phyloP scores from a whole-genome alignment of 768 basidiomycete genomes.

The Psilocybe sp. region DNA sequence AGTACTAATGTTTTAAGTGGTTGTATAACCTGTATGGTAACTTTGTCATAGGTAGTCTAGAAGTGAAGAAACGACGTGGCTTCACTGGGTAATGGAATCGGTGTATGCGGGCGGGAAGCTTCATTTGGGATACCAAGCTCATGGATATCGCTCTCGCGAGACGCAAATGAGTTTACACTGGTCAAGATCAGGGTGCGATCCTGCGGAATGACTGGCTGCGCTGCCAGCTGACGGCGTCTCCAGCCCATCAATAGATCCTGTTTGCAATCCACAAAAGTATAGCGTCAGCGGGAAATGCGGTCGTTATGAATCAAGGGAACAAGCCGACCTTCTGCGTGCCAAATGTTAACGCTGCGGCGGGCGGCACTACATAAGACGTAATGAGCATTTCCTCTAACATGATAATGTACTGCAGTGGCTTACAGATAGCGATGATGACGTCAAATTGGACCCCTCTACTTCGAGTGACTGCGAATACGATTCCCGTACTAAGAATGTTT shows the following conservation, averaged over 20 bases:
- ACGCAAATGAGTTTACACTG: constrained; percentile 10
- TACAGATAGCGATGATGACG: constrained; percentile 24
- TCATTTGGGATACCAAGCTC: background rate
- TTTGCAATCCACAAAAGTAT: background rate
- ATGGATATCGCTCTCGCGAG: constrained; percentile 1
- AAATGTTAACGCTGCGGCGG: constrained; percentile 24
- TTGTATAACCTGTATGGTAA: too few relatives aligned
- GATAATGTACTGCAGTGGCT: background rate
- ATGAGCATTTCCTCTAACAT: background rate
- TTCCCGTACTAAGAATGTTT: constrained; percentile 17
- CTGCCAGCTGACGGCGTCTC: constrained; percentile 10
- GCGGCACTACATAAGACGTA: constrained; percentile 18
- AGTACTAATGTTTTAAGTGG: too few relatives aligned
- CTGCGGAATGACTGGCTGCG: background rate
- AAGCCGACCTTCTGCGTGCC: constrained; percentile 24
- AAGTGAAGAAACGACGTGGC: constrained; percentile 12
- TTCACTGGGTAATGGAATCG: background rate
- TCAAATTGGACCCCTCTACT: constrained; percentile 25
- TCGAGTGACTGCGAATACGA: constrained; percentile 21
- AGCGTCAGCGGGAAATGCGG: background rate
- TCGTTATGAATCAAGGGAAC: background rate
- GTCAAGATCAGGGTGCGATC: constrained; percentile 10
- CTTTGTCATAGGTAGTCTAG: background rate
- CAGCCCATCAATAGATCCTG: constrained; percentile 18
- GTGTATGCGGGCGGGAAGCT: background rate